Base-by-base conservation (phyloP, 345 rosid species). In the Moricandia arvensis region DNA sequence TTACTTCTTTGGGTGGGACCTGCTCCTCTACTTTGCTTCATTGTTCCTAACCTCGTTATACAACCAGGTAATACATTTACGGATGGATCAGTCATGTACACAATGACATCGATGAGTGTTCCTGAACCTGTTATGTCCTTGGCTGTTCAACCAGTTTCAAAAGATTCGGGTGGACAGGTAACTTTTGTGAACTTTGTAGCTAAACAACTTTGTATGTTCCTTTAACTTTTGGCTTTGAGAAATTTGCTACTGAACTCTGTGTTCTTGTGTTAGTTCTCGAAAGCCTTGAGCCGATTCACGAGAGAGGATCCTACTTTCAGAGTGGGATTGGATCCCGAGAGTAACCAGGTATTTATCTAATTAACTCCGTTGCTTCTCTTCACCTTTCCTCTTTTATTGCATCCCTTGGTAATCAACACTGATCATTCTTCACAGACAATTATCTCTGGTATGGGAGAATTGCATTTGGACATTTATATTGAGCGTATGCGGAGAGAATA, bases 51-150 rank as follows among this genome's bases (percentile, higher is more conserved):
- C 7, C 21, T 63, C 24, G 58, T 33, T 35, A 54, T 41, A 60
- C 16, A 63, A 62, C 33, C 82, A 93, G 99, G 99, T 21, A 96
- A 96, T 75, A 91, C 99, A 66, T 96, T 96, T 82, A 93, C 99
- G 15, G 90, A 89, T 82, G 99, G 99, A 55, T 84, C 96, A 70
- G 93, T 93, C 61, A 88, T 64, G 82, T 96, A 93, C 80, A 96
- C 99, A 67, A 96, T 96, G 99, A 96, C 99, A 33, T 96, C 99
- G 26, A 96, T 96, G 99, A 91, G 85, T 84, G 98, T 96, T 37
- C 99, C 99, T 64, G 97, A 96, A 84, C 99, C 96, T 24, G 99
- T 96, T 21, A 93, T 96, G 98, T 93, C 99, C 11, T 83, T 96
- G 67, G 99, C 99, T 79, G 88, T 96, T 82, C 93, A 90, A 47